Evolutionary conservation across 2,329 filamentous ascomycete species (phyloP), one percentile per base, ranked within the genome.

Genomic region (Talaromyces sp.): DNA sequence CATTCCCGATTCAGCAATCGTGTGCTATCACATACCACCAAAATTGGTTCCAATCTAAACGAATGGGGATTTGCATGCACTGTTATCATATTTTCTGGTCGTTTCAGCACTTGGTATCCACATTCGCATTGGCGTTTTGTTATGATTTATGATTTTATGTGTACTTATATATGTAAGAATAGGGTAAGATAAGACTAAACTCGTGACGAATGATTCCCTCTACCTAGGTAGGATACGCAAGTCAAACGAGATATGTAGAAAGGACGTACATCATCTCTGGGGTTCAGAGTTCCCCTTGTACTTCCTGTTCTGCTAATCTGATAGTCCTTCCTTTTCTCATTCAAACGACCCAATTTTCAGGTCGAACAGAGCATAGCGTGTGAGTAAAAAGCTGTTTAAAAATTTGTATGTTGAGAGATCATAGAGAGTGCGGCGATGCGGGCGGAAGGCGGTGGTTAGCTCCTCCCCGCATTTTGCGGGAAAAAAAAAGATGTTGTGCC

Each of bases 1-100:
- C 58, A 67, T 67, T 61, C 65, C 65, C 61, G 45, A 65, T 67
- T 65, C n/a, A 64, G 65, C 56, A 67, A 65, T 19, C 43, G 22
- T 47, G 54, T 63, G 65, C 65, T 61, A 58, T 65, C 63, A 31
- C 40, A 10, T 38, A 61, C 49, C 31, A 36, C n/a, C 53, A 36
- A 22, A 19, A 25, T 15, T 4, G 25, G 17, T 7, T n/a, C 29
- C 15, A 17, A n/a, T 40, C 38, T 40, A 40, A 40, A n/a, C 15
- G 38, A 40, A 40, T 53, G 49, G 13, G 2, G 15, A 1, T 17
- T 31, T 31, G 29, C 49, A 53, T 53, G 27, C 49, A 51, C 7
- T n/a, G 25, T 53, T 31, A 53, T 53, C 27, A 53, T n/a, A 53
- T n/a, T 31, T 49, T 17, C 5, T 31, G 27, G 25, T 31, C 49